A percentile compares a stretch with the other conserved stretches of the same genome.
phyloP scores from a whole-genome alignment of 225 moss, liverwort and hornwort genomes.

The Physcomitrium patens region DNA sequence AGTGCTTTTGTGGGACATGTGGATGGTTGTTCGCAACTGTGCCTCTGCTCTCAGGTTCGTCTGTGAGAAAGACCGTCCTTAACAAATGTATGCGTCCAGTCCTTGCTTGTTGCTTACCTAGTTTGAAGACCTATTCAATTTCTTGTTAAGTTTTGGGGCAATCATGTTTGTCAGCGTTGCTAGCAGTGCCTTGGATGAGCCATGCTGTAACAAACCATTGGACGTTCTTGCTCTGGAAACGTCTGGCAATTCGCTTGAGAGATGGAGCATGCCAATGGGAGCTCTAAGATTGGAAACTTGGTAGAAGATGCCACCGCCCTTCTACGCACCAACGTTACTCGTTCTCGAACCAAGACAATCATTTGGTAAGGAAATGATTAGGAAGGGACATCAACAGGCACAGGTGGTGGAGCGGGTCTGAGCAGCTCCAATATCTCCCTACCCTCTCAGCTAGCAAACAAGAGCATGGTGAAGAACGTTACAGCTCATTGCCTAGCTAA shows the following conservation, averaged over 20 bases:
- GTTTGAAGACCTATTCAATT: too few species aligned
- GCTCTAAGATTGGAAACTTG: slow-evolving; percentile 87
- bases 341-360: slow-evolving; percentile 50
- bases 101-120: too few species aligned
- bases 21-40: too few species aligned
- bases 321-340: slow-evolving; percentile 74
- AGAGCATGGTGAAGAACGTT: slow-evolving; percentile 62
- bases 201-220: too few species aligned
- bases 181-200: too few species aligned
- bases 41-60: too few species aligned
- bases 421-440: slow-evolving; percentile 62
- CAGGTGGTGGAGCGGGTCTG: slow-evolving; percentile 80
- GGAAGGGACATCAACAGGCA: slow-evolving; percentile 58
- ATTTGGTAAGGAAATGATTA: slow-evolving; percentile 90
- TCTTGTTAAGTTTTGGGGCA: too few species aligned
- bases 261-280: slow-evolving; percentile 79
- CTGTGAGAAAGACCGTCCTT: too few species aligned
- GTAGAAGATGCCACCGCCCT: slow-evolving; percentile 66
- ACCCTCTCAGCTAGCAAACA: slow-evolving; percentile 64
- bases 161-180: too few species aligned
- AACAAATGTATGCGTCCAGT: too few species aligned
- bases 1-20: too few species aligned
- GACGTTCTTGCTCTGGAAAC: slow-evolving; percentile 7
- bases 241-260: slow-evolving; percentile 79
- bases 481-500: slow-evolving; percentile 72